phyloP scores from a whole-genome alignment of 352 stramenopile species.

The Vaucheria bursata region DNA sequence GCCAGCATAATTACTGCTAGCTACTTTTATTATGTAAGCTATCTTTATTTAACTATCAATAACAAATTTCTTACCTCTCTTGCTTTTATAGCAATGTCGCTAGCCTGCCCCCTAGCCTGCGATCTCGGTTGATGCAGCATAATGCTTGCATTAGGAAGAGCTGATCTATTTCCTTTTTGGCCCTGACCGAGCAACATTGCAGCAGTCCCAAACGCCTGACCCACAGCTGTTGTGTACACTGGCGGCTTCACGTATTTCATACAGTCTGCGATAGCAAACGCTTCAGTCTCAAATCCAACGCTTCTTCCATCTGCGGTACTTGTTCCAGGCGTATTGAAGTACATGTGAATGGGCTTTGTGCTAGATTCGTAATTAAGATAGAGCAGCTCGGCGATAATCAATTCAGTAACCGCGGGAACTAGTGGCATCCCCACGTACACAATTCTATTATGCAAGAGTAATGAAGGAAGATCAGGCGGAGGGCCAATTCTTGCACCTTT shows the following conservation, averaged over 20 bases:
- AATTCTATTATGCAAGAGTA: slow-evolving; percentile 74
- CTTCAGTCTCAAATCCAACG: slow-evolving; percentile 72
- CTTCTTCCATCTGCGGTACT: slow-evolving; percentile 57
- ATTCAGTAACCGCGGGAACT: slow-evolving; percentile 67
- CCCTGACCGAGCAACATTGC: slow-evolving; percentile 66
- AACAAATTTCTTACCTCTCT: slow-evolving; percentile 51
- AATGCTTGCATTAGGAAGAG: slow-evolving; percentile 67
- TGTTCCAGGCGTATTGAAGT: slow-evolving; percentile 68
- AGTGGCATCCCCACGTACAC: slow-evolving; percentile 76
- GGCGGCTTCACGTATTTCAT: slow-evolving; percentile 72
- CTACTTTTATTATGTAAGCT: background rate
- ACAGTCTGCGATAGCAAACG: slow-evolving; percentile 69
- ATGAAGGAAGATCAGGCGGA: slow-evolving; percentile 69
- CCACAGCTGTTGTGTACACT: slow-evolving; percentile 64
- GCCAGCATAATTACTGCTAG: background rate
- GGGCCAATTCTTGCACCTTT: slow-evolving; percentile 54
- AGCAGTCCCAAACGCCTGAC: slow-evolving; percentile 64
- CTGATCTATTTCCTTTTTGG: slow-evolving; percentile 58
- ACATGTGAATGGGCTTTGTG: slow-evolving; percentile 65
- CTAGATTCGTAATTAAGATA: slow-evolving; percentile 70
- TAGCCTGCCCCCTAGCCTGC: slow-evolving; percentile 62
- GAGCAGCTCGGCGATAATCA: slow-evolving; percentile 66
- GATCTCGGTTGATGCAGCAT: slow-evolving; percentile 66
- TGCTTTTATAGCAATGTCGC: slow-evolving; percentile 71
- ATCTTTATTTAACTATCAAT: no score